phyloP scores from a whole-genome alignment of 1,139 yeast genomes.

The Suhomyces yuchorum region DNA sequence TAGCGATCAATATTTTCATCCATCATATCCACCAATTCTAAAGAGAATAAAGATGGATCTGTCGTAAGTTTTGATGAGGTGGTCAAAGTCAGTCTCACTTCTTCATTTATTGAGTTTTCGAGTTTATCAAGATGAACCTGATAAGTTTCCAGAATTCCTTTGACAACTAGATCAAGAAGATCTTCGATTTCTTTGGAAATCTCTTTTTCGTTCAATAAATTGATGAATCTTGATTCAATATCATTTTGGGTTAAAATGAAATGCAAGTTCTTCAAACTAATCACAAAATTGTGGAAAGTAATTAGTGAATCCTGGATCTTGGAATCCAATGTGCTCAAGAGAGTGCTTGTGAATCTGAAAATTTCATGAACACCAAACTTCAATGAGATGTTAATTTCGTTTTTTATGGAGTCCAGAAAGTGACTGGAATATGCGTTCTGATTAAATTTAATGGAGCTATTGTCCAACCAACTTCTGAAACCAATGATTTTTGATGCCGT shows the following conservation, averaged over 20 bases:
- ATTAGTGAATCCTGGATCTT: slow-evolving; percentile 17
- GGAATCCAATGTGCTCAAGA: slow-evolving; percentile 1
- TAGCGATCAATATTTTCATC: slow-evolving; percentile 32
- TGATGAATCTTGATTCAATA: slow-evolving; percentile 10
- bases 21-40: slow-evolving; percentile 27
- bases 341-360: slow-evolving; percentile 13
- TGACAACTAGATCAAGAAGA: slow-evolving; percentile 7
- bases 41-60: slow-evolving; percentile 20
- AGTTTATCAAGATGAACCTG: slow-evolving; percentile 12
- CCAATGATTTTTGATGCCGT: slow-evolving; percentile 31
- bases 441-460: slow-evolving; percentile 14
- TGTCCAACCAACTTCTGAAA: slow-evolving; percentile 33
- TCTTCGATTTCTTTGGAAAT: slow-evolving; percentile 5
- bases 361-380: slow-evolving; percentile 11
- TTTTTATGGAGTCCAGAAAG: slow-evolving; percentile 9
- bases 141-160: slow-evolving; percentile 9
- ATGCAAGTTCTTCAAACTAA: slow-evolving; percentile 26
- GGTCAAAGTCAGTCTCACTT: neutral
- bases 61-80: neutral
- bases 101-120: slow-evolving; percentile 1
- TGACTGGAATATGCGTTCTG: slow-evolving; percentile 13
- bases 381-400: slow-evolving; percentile 7
- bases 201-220: slow-evolving; percentile 2
- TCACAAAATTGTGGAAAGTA: slow-evolving; percentile 27
- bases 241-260: slow-evolving; percentile 15